Evolutionary conservation across 495 filamentous ascomycete species (phyloP), one percentile per base, ranked within the genome.

Genomic region (Xylaria curta): DNA sequence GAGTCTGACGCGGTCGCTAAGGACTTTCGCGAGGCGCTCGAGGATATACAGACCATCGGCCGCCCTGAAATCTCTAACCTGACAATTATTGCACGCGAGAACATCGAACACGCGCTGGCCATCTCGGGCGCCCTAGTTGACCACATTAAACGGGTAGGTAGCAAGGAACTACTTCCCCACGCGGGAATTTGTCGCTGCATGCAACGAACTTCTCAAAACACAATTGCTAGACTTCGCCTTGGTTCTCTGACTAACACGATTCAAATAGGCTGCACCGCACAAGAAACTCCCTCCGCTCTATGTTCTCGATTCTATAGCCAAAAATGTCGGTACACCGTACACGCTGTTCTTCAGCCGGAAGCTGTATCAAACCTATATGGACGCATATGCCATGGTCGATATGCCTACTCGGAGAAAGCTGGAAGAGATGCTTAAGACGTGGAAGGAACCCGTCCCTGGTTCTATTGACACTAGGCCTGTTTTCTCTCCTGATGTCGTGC

Each of bases 321-420:
- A 99, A 84, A 98, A 98, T 86, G 94, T 98, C 69, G 97, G 97
- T 33, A 97, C 94, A 0, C 97, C 96, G 60, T 99, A 98, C 82
- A 97, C 94, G 1, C 87, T 97, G 8, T 98, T 96, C 79, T 90
- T 99, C 72, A 93, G 96, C 47, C 90, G 92, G 24, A 94, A 95
- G 80, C 88, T 99, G 70, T 98, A 93, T 80, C 87, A 89, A 73
- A 97, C 93, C 21, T 99, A 97, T 79, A 98, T 99, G 94, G 91
- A 94, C 74, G 93, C 97, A 66, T 99, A 98, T 79, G 91, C 90
- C 6, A 86, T 96, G 74, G 94, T 98, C 70, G 94, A 97, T 76
- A 84, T 84, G 63, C 83, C 85, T 51, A 93, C 93, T n/a, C 87
- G 96, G 75, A 87, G 90, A 68, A 95, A 96, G 82, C 90, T 99